Evolutionary conservation across 805 yeast genomes (phyloP).

Genomic region (Kuraishia molischiana): DNA sequence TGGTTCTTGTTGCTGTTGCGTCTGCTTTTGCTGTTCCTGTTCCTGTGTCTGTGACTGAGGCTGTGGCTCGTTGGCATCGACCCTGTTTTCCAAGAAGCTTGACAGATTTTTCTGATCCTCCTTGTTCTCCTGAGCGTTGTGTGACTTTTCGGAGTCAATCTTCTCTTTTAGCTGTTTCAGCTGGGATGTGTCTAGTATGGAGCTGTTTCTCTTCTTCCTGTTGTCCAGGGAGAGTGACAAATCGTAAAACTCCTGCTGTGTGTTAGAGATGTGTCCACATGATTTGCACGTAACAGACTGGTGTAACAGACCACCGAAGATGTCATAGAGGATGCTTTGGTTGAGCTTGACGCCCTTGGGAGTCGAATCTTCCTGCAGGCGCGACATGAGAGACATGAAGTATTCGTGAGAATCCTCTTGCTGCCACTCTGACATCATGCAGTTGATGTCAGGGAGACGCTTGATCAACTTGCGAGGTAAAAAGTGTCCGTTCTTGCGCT

Average conservation of each 20-base stretch:
- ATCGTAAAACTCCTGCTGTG: constrained; percentile 92
- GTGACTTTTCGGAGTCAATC: neutral
- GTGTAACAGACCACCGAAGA: constrained; percentile 83
- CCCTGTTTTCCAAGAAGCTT: neutral
- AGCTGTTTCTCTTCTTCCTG: constrained; percentile 19
- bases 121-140: neutral
- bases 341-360: constrained; percentile 84
- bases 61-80: neutral
- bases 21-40: constrained; percentile 1
- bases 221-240: constrained; percentile 69
- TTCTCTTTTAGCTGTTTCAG: constrained; percentile 11
- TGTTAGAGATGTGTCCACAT: constrained; percentile 76
- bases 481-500: constrained; percentile 29
- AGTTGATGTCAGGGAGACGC: constrained; percentile 74
- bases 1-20: neutral
- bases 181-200: neutral
- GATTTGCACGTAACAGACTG: constrained; percentile 78
- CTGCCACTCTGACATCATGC: constrained; percentile 96
- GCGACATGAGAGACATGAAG: constrained; percentile 81
- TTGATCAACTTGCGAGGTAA: constrained; percentile 67
- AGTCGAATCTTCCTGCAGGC: constrained; percentile 86
- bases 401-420: constrained; percentile 98
- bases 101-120: neutral
- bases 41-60: neutral
- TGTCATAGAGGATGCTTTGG: constrained; percentile 77